Conservation (phyloP, 495 filamentous ascomycete genomes). For the Pyrenula massariospora region DNA sequence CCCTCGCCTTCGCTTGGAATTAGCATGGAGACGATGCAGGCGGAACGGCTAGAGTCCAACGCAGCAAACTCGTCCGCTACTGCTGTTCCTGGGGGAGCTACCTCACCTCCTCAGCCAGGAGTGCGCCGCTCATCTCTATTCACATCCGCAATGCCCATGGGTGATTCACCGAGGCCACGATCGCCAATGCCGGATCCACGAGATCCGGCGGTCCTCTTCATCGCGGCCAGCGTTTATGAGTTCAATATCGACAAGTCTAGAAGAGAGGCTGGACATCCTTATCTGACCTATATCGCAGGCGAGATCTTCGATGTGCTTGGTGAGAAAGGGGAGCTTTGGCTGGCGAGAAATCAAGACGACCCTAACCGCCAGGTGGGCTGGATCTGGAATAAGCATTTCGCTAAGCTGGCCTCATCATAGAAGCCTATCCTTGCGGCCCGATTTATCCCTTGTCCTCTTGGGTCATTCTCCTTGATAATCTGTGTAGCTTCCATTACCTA, state of each 20-base stretch:
- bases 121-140: conserved; percentile 46
- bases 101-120: background rate
- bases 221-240: conserved; percentile 88
- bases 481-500: too few species aligned
- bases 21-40: background rate
- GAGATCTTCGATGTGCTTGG: conserved; percentile 89
- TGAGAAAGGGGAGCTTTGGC: conserved; percentile 95
- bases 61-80: background rate
- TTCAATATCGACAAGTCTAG: conserved; percentile 92
- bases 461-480: too few species aligned
- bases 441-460: too few species aligned
- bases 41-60: background rate
- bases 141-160: conserved; percentile 75
- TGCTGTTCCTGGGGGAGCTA: background rate
- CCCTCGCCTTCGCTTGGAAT: conserved; percentile 12
- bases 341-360: conserved; percentile 95
- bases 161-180: conserved; percentile 40
- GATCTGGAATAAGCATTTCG: conserved; percentile 99
- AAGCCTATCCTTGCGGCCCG: too few species aligned
- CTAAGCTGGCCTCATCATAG: conserved; percentile 45
- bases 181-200: conserved; percentile 15
- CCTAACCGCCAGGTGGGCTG: conserved; percentile 66
- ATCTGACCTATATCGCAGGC: conserved; percentile 86
- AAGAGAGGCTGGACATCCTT: conserved; percentile 87
- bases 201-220: conserved; percentile 55